phyloP scores from a whole-genome alignment of 2,329 filamentous ascomycete species.

The Fusarium stilboides region DNA sequence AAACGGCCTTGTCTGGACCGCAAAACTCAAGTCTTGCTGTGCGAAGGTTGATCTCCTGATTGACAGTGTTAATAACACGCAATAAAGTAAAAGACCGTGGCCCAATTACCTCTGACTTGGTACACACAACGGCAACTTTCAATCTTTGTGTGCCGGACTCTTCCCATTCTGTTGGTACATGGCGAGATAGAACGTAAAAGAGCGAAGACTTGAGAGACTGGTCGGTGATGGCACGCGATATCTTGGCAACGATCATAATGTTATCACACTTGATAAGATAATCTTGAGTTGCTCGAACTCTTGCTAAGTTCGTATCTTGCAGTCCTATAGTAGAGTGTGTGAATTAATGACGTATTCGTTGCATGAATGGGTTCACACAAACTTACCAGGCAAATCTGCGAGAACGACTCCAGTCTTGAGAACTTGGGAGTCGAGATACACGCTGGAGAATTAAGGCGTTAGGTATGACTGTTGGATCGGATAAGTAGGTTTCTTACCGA shows the following conservation, averaged over 20 bases:
- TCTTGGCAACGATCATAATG: conserved; percentile 55
- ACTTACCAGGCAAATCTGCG: conserved; percentile 55
- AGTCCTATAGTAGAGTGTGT: conserved; percentile 30
- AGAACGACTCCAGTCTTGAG: conserved; percentile 54
- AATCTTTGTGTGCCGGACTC: conserved; percentile 44
- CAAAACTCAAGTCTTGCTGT: conserved; percentile 49
- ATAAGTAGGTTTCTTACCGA: conserved; percentile 39
- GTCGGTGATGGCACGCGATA: conserved; percentile 53
- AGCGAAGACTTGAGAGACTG: conserved; percentile 54
- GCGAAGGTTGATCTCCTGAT: conserved; percentile 51
- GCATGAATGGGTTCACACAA: accelerated
- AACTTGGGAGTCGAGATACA: conserved; percentile 52
- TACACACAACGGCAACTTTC: conserved; percentile 55
- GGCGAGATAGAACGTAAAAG: conserved; percentile 48
- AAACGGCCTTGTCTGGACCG: conserved; percentile 46
- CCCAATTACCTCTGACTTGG: conserved; percentile 49
- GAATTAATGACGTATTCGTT: neutral
- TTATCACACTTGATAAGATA: conserved; percentile 55
- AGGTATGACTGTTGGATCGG: accelerated
- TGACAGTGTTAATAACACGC: neutral
- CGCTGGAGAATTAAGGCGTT: conserved; percentile 26
- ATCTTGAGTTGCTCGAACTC: conserved; percentile 54
- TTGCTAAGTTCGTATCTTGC: conserved; percentile 55
- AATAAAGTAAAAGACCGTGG: too few relatives aligned
- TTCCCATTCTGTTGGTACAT: conserved; percentile 51